Percentiles rank a stretch among this genome's conserved stretches.
Conservation (phyloP, 768 basidiomycete species). For the Daedaleopsis sinensis region DNA sequence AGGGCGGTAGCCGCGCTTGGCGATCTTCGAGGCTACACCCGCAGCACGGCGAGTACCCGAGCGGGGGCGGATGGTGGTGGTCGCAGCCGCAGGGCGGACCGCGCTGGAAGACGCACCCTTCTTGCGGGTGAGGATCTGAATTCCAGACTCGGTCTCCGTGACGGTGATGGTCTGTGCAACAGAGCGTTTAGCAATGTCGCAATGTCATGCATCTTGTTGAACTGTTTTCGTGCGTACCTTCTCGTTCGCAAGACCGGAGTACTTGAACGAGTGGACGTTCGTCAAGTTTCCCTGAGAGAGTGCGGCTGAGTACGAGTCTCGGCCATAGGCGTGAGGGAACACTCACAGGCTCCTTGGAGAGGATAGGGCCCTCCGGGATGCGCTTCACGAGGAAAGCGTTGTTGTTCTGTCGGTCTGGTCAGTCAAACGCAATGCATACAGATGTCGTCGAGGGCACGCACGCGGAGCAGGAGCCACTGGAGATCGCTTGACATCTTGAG, state of each 20-base stretch:
- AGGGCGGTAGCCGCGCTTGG: slow-evolving; percentile 74
- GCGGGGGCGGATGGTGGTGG: slow-evolving; percentile 61
- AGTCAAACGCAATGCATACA: slow-evolving; percentile 2
- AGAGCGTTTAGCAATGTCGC: slow-evolving; percentile 1
- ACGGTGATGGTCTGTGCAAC: slow-evolving; percentile 64
- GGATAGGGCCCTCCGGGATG: slow-evolving; percentile 68
- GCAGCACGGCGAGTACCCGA: slow-evolving; percentile 73
- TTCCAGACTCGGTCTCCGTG: slow-evolving; percentile 51
- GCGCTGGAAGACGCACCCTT: slow-evolving; percentile 54
- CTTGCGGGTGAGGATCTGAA: slow-evolving; percentile 70
- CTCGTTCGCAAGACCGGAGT: slow-evolving; percentile 84
- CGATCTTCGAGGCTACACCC: slow-evolving; percentile 60
- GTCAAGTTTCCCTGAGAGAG: slow-evolving; percentile 74
- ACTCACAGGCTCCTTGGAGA: slow-evolving; percentile 85
- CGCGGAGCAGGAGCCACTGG: slow-evolving; percentile 91
- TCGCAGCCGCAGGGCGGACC: slow-evolving; percentile 51
- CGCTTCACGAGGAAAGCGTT: slow-evolving; percentile 89
- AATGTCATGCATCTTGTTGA: not conserved
- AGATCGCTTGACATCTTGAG: slow-evolving; percentile 84
- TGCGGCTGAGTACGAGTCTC: slow-evolving; percentile 18
- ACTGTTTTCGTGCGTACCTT: slow-evolving; percentile 51
- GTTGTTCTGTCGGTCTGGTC: slow-evolving; percentile 54
- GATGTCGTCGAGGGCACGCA: slow-evolving; percentile 43
- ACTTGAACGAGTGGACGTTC: slow-evolving; percentile 91
- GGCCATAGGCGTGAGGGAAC: not conserved